phyloP scores from a whole-genome alignment of 495 filamentous ascomycete species.

The Hyaloscypha bicolor region DNA sequence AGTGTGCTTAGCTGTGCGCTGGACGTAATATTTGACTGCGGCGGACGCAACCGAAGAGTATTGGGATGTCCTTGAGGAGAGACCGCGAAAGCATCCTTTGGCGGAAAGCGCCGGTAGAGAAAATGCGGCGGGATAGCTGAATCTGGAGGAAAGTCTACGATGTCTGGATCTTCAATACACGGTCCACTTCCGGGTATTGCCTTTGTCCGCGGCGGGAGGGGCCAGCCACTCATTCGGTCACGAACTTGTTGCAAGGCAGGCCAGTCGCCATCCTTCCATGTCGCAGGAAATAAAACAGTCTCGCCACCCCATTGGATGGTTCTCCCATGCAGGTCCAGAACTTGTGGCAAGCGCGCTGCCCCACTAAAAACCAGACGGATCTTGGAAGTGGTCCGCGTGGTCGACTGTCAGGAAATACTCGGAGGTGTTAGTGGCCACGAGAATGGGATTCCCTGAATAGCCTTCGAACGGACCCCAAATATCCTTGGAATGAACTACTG shows the following conservation, averaged over 20 bases:
- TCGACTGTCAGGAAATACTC: conserved; percentile 53
- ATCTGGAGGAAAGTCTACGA: conserved; percentile 41
- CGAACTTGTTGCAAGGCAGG: conserved; percentile 47
- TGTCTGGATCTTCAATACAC: conserved; percentile 42
- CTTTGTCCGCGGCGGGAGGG: conserved; percentile 35
- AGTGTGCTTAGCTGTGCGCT: conserved; percentile 26
- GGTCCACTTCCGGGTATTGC: conserved; percentile 41
- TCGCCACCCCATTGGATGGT: conserved; percentile 65
- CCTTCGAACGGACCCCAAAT: conserved; percentile 59
- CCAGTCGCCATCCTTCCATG: conserved; percentile 46
- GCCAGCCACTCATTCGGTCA: conserved; percentile 43
- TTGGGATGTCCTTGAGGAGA: conserved; percentile 38
- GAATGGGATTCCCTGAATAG: conserved; percentile 53
- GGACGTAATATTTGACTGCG: conserved; percentile 48
- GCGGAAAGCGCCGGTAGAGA: conserved; percentile 51
- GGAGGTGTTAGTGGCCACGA: conserved; percentile 55
- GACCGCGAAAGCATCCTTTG: conserved; percentile 40
- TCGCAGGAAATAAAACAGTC: conserved; percentile 55
- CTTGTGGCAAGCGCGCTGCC: conserved; percentile 51
- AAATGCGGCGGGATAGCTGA: conserved; percentile 46
- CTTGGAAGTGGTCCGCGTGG: conserved; percentile 53
- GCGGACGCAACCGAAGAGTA: conserved; percentile 45
- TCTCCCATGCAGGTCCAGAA: conserved; percentile 45
- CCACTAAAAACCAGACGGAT: conserved; percentile 56
- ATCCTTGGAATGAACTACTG: conserved; percentile 50